A percentile compares a stretch with the other conserved stretches of the same genome.
These are phyloP conservation scores for Metschnikowia aberdeeniae DNA, from an alignment of 805 yeast genomes.

Conservation along the genomic window DNA sequence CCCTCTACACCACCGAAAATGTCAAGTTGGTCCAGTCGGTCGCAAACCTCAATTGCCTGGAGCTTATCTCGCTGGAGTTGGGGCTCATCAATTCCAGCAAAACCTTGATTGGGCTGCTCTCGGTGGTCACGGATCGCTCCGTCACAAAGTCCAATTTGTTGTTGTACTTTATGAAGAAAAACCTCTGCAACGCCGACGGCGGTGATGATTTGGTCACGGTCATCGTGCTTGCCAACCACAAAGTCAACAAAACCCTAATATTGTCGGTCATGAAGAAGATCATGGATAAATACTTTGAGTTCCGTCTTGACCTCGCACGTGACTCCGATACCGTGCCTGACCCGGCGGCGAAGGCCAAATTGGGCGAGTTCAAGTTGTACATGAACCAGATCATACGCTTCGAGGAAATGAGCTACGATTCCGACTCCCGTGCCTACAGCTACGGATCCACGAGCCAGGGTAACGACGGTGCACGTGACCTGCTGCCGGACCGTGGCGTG, in stretches of 20 bases:
- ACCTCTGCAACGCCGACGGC: conserved; percentile 37
- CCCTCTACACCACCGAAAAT: conserved; percentile 56
- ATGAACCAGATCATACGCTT: conserved; percentile 54
- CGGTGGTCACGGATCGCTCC: conserved; percentile 22
- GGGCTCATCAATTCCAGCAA: conserved; percentile 49
- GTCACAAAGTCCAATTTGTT: conserved; percentile 28
- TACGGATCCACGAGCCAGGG: conserved; percentile 30
- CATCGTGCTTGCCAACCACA: conserved; percentile 43
- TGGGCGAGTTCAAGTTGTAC: conserved; percentile 51
- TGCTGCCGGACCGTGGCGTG: conserved; percentile 9
- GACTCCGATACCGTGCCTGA: no score
- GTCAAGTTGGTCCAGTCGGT: conserved; percentile 36
- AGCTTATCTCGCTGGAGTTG: conserved; percentile 50
- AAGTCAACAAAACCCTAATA: conserved; percentile 43
- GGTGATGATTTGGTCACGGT: conserved; percentile 50
- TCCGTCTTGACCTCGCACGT: conserved; percentile 27
- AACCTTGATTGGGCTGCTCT: conserved; percentile 38
- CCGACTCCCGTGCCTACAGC: conserved; percentile 29
- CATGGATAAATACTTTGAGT: conserved; percentile 46
- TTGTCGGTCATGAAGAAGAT: conserved; percentile 47
- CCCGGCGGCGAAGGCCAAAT: conserved; percentile 19
- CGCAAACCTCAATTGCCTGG: conserved; percentile 48
- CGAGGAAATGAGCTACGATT: conserved; percentile 46
- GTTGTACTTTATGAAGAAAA: conserved; percentile 49
- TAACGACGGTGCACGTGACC: not conserved